A percentile compares a stretch with the other conserved stretches of the same genome.
Evolutionary conservation across 257 asterid species (phyloP).

Genomic region (Pogostemon cablin): DNA sequence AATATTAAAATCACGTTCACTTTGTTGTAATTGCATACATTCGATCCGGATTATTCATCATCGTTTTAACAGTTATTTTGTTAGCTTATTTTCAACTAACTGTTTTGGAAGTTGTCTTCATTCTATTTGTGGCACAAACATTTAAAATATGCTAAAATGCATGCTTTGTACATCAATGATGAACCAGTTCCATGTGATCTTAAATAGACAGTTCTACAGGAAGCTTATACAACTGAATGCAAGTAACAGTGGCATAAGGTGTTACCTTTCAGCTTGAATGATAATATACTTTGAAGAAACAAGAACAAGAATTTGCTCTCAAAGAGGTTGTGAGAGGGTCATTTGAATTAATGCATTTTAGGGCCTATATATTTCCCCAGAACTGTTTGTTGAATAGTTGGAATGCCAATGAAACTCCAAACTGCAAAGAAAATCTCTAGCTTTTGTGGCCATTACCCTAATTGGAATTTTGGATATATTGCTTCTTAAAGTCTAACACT

Average conservation of each 20-base stretch:
- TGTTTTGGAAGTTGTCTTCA: neutral
- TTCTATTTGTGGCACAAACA: neutral
- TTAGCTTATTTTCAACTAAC: neutral
- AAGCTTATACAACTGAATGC: neutral
- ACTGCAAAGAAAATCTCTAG: conserved; percentile 1
- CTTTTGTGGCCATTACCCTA: neutral
- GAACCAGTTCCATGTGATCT: too few species aligned
- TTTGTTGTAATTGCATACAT: neutral
- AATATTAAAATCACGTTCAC: neutral
- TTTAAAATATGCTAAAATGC: too few species aligned
- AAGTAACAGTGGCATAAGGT: neutral
- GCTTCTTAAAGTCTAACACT: neutral
- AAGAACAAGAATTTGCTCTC: neutral
- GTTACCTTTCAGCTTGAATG: conserved; percentile 3
- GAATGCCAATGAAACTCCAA: neutral
- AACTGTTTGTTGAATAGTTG: neutral
- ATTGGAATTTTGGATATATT: neutral
- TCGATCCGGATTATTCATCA: neutral
- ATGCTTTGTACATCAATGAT: too few species aligned
- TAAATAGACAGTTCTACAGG: too few species aligned
- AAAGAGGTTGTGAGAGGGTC: conserved; percentile 2
- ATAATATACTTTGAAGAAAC: neutral
- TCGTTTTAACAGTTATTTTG: neutral
- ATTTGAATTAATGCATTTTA: conserved; percentile 3
- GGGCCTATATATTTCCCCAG: neutral